Conservation (phyloP, 2,329 filamentous ascomycete genomes). For the Metarhizium anisopliae region DNA sequence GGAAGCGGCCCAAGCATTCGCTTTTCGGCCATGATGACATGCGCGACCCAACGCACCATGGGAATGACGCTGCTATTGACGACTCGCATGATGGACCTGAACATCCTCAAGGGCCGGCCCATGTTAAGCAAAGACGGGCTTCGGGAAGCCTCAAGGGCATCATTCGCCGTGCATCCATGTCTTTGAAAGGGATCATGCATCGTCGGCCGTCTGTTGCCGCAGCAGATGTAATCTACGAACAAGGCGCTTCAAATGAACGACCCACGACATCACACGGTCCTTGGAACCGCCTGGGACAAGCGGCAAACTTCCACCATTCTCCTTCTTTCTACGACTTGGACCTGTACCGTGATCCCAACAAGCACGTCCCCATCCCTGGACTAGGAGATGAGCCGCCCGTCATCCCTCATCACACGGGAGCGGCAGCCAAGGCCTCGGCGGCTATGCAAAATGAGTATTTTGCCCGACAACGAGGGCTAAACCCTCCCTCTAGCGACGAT, state of each 20-base stretch:
- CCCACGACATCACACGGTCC: conserved; percentile 40
- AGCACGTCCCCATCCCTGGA: conserved; percentile 36
- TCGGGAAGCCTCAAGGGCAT: conserved; percentile 37
- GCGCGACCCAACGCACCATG: conserved; percentile 17
- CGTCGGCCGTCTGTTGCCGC: conserved; percentile 34
- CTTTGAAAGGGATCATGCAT: conserved; percentile 43
- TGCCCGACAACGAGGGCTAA: conserved; percentile 31
- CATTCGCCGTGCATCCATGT: conserved; percentile 46
- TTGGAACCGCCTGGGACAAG: conserved; percentile 44
- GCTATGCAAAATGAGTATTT: conserved; percentile 48
- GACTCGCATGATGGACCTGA: conserved; percentile 18
- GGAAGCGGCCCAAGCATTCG: conserved; percentile 38
- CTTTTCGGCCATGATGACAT: conserved; percentile 26
- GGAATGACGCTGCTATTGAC: conserved; percentile 24
- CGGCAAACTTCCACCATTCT: conserved; percentile 39
- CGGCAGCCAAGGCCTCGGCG: conserved; percentile 52
- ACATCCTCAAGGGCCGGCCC: conserved; percentile 11
- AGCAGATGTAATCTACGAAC: conserved; percentile 19
- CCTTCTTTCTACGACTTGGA: conserved; percentile 36
- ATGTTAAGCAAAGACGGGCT: conserved; percentile 16
- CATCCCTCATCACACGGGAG: conserved; percentile 50
- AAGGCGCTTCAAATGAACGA: conserved; percentile 17
- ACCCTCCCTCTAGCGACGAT: conserved; percentile 31
- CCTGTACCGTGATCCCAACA: conserved; percentile 15
- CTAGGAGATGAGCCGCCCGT: conserved; percentile 46